Percentiles rank a stretch among this genome's conserved stretches.
Evolutionary conservation across 2,329 filamentous ascomycete species (phyloP).

Genomic region (Colletotrichum coccodes): DNA sequence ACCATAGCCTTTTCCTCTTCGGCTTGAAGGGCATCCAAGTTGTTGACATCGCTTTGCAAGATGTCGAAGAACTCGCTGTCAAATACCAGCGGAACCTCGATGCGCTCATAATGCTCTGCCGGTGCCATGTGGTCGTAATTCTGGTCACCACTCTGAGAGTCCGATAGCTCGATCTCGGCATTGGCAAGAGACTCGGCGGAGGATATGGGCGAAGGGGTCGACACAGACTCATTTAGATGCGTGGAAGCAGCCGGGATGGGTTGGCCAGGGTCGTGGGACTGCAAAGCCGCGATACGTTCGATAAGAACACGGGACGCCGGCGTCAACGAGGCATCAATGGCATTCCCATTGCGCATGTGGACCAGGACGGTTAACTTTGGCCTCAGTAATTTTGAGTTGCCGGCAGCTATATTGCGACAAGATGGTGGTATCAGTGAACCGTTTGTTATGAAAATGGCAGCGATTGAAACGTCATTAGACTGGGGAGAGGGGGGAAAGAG

Average conservation of each 20-base stretch:
- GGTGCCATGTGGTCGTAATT: neutral
- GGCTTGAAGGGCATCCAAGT: slow-evolving; percentile 74
- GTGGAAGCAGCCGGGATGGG: neutral
- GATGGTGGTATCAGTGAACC: neutral
- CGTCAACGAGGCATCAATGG: slow-evolving; percentile 75
- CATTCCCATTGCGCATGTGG: slow-evolving; percentile 72
- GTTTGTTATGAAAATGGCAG: neutral
- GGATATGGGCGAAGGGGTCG: neutral
- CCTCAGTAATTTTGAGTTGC: slow-evolving; percentile 60
- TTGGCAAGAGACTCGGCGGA: neutral
- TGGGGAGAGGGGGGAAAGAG: neutral
- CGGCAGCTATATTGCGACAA: slow-evolving; percentile 41
- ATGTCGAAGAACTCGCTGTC: slow-evolving; percentile 84
- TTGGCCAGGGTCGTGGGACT: slow-evolving; percentile 7
- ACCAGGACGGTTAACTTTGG: slow-evolving; percentile 79
- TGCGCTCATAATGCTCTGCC: slow-evolving; percentile 40
- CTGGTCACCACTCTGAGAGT: slow-evolving; percentile 28
- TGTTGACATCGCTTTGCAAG: slow-evolving; percentile 76
- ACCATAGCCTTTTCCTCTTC: slow-evolving; percentile 73
- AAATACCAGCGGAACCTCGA: slow-evolving; percentile 82
- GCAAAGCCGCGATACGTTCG: slow-evolving; percentile 62
- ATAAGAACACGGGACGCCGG: slow-evolving; percentile 72
- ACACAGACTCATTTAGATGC: neutral
- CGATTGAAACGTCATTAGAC: neutral
- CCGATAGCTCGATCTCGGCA: slow-evolving; percentile 20